Evolutionary conservation across 371 early-diverging fungal genomes (phyloP).

Genomic region (Syncephalastrum sp.): DNA sequence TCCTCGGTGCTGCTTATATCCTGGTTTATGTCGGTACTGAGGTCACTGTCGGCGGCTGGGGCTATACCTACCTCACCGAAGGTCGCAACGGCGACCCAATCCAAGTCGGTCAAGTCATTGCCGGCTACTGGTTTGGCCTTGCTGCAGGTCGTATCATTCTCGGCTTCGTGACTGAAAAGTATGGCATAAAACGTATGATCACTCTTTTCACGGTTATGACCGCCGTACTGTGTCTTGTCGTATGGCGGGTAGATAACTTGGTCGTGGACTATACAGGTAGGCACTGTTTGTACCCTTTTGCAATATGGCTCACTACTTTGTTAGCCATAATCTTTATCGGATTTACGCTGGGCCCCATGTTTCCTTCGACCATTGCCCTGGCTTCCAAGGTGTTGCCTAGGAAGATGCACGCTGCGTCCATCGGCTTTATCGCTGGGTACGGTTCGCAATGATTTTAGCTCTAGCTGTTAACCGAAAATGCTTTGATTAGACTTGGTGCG

Average conservation of each 20-base stretch:
- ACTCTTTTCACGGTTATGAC: conserved; percentile 16
- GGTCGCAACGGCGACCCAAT: conserved; percentile 23
- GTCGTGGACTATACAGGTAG: conserved; percentile 24
- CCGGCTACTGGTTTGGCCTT: conserved; percentile 38
- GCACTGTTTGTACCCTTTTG: not conserved
- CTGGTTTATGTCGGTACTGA: conserved; percentile 35
- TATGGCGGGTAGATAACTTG: conserved; percentile 15
- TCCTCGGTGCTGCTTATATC: conserved; percentile 24
- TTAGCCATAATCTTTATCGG: conserved; percentile 23
- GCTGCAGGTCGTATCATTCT: conserved; percentile 30
- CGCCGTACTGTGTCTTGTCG: conserved; percentile 7
- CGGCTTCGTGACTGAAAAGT: conserved; percentile 27
- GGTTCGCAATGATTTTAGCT: not conserved
- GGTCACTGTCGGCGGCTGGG: conserved; percentile 33
- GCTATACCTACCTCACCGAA: conserved; percentile 23
- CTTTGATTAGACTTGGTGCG: conserved; percentile 20
- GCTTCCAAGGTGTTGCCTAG: conserved; percentile 28
- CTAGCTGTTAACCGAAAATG: too few species aligned
- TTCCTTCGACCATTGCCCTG: conserved; percentile 30
- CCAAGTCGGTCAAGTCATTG: conserved; percentile 25
- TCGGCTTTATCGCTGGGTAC: conserved; percentile 37
- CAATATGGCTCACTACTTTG: not conserved
- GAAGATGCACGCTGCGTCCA: conserved; percentile 25
- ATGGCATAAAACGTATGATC: conserved; percentile 28
- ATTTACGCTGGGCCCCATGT: conserved; percentile 32